Base-by-base conservation (phyloP, 208 protist species). In the Trypanosoma conorhini region DNA sequence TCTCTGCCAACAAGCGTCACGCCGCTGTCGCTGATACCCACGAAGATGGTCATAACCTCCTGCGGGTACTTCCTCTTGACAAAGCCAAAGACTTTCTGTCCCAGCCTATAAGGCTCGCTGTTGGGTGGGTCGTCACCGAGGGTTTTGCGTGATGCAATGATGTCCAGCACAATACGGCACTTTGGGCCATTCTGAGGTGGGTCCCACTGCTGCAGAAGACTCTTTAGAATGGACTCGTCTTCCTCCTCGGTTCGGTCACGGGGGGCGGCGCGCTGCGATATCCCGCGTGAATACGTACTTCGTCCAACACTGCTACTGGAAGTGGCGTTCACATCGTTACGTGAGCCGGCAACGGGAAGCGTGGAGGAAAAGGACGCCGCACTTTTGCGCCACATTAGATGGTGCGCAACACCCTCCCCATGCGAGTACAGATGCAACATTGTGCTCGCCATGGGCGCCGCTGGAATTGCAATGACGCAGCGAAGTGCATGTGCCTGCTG, bases 141-240 rank as follows among this genome's bases (percentile, higher is more conserved):
- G 24, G 83, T 80, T 56, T 95, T 95, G 44, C 89, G 84, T 1
- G 87, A 92, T 21, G 87, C 89, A n/a, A 95, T 52, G 55, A 95
- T 85, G 64, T 95, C 87, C 4, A 92, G 58, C 33, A 86, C 67
- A 24, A 86, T 24, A 1, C 67, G 68, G 44, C 62, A 82, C 42
- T 55, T 55, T 64, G 63, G 72, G 8, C 24, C 24, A 48, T 70
- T 74, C 3, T 70, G 40, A 51, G 68, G 62, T 3, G 68, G 60
- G 0, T 62, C 0, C 68, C 69, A 74, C 38, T 74, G 74, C 55
- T 65, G 46, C 22, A 30, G 4, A 7, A 73, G 46, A 38, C 31
- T 52, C 46, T 68, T 63, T 5, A 63, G 21, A 4, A 70, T 46
- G 0, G 61, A 24, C 1, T 78, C 73, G 7, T 79, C 74, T 22